Percentiles rank a stretch among this genome's conserved stretches.
These are phyloP conservation scores for Cyclotella kingstonii DNA, from an alignment of 108 stramenopile species.

Conservation along the genomic window DNA sequence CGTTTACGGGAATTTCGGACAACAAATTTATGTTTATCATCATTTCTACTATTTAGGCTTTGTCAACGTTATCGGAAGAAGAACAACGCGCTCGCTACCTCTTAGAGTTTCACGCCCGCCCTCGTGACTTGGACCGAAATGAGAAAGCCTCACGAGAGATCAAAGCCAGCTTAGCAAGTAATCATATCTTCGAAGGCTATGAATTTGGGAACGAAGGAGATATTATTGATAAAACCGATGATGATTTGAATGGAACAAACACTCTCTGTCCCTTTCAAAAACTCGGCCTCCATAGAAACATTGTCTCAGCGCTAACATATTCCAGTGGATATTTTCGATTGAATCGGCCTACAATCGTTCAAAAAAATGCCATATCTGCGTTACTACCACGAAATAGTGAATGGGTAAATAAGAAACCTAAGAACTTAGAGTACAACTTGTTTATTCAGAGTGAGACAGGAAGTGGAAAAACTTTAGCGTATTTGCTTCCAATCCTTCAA, in stretches of 20 bases:
- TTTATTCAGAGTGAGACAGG: slow-evolving; percentile 93
- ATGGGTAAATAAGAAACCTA: neutral
- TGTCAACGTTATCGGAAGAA: slow-evolving; percentile 39
- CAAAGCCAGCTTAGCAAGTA: slow-evolving; percentile 35
- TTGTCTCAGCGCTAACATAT: slow-evolving; percentile 48
- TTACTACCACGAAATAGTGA: slow-evolving; percentile 30
- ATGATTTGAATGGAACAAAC: slow-evolving; percentile 2
- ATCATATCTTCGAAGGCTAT: slow-evolving; percentile 31
- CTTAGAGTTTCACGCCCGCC: slow-evolving; percentile 81
- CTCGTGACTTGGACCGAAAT: slow-evolving; percentile 75
- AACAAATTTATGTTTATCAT: neutral
- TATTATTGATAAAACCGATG: slow-evolving; percentile 28
- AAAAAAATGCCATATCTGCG: slow-evolving; percentile 45
- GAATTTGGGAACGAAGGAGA: slow-evolving; percentile 35
- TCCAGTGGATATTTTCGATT: slow-evolving; percentile 39
- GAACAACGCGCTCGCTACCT: slow-evolving; percentile 63
- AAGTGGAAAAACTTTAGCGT: slow-evolving; percentile 59
- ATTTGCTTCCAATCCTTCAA: slow-evolving; percentile 31
- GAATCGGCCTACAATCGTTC: slow-evolving; percentile 69
- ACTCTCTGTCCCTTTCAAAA: slow-evolving; percentile 32
- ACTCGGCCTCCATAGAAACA: slow-evolving; percentile 50
- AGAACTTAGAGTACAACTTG: slow-evolving; percentile 49
- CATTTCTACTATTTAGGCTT: neutral
- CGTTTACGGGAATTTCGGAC: neutral
- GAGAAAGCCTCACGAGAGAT: slow-evolving; percentile 44